Evolutionary conservation across 768 basidiomycete genomes (phyloP).

Genomic region (Lanmaoa pseudosensibilis): DNA sequence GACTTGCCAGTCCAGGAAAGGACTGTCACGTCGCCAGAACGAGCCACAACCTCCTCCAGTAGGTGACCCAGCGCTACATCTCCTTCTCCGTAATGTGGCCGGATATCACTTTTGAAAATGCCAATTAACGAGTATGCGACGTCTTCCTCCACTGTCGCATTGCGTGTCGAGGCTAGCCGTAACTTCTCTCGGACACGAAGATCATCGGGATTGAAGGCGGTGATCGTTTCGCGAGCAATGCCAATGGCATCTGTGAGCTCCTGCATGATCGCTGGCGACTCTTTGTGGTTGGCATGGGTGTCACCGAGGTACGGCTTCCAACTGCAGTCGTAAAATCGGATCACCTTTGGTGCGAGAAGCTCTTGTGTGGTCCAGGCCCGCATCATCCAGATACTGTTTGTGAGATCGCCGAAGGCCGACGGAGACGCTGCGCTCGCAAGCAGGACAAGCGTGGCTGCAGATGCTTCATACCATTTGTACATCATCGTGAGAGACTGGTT

Average conservation of each 20-base stretch:
- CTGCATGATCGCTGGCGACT: conserved; percentile 3
- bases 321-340: conserved; percentile 5
- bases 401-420: not conserved
- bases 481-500: conserved; percentile 5
- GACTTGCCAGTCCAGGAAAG: conserved; percentile 13
- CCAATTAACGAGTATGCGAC: conserved; percentile 11
- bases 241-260: conserved; percentile 9
- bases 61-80: conserved; percentile 11
- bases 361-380: conserved; percentile 17
- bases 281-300: no score
- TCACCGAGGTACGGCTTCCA: conserved; percentile 13
- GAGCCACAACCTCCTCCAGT: conserved; percentile 10
- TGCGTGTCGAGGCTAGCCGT: conserved; percentile 9
- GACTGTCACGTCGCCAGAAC: conserved; percentile 5
- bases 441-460: not conserved
- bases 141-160: conserved; percentile 8
- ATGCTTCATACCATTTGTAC: no score
- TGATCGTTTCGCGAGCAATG: not conserved
- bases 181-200: conserved; percentile 11
- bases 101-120: conserved; percentile 9
- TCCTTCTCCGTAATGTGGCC: conserved; percentile 9
- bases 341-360: conserved; percentile 8
- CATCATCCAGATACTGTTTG: conserved; percentile 4
- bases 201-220: not conserved
- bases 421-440: not conserved